phyloP scores from a whole-genome alignment of 495 filamentous ascomycete species.

The Penicillium pancosmium region DNA sequence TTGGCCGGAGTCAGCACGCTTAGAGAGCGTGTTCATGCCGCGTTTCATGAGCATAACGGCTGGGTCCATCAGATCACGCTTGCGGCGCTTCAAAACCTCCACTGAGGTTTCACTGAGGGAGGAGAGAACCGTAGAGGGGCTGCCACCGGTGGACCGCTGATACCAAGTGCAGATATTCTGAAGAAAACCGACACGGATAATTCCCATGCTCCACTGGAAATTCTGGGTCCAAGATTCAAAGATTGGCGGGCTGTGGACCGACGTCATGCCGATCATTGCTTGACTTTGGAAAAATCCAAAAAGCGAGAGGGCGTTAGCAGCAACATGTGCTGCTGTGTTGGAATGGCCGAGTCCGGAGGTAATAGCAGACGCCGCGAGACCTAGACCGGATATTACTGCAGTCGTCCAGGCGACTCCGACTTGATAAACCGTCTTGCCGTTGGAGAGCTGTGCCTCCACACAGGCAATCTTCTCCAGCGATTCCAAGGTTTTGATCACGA shows the following conservation, averaged over 20 bases:
- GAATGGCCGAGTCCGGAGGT: conserved; percentile 83
- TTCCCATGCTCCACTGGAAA: conserved; percentile 98
- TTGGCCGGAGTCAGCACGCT: conserved; percentile 47
- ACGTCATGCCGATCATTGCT: conserved; percentile 89
- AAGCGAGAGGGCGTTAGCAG: conserved; percentile 87
- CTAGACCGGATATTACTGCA: conserved; percentile 82
- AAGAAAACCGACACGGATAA: conserved; percentile 86
- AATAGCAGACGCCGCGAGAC: conserved; percentile 80
- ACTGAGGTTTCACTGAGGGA: conserved; percentile 77
- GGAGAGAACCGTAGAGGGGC: conserved; percentile 77
- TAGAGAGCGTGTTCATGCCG: conserved; percentile 38
- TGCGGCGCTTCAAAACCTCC: conserved; percentile 77
- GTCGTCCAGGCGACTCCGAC: conserved; percentile 86
- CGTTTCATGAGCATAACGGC: conserved; percentile 47
- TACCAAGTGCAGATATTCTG: conserved; percentile 94
- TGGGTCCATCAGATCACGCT: conserved; percentile 46
- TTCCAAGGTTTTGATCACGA: conserved; percentile 71
- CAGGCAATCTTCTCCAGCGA: conserved; percentile 74
- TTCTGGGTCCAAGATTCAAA: conserved; percentile 96
- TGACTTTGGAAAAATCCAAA: conserved; percentile 97
- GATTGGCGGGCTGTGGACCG: conserved; percentile 84
- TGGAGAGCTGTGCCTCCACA: conserved; percentile 85
- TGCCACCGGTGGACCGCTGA: conserved; percentile 89
- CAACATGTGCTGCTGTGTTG: conserved; percentile 96
- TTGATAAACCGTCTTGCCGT: conserved; percentile 91